Conservation (phyloP, 2,329 filamentous ascomycete genomes). For the Aureobasidium namibiae region DNA sequence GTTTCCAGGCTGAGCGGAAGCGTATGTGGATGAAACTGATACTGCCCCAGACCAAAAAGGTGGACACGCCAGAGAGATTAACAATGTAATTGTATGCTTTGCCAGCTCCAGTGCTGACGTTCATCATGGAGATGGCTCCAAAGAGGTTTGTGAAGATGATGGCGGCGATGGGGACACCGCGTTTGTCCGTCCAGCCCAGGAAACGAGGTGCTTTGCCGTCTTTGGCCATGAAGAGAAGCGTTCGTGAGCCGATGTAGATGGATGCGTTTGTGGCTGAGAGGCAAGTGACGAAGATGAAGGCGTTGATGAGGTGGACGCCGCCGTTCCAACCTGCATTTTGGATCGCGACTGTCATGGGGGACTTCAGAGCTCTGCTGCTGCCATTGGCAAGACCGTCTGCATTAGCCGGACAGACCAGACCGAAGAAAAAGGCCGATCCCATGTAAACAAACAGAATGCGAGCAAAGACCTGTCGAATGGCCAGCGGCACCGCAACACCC, state of each 20-base stretch:
- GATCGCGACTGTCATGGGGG: slow-evolving; percentile 66
- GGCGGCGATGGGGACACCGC: slow-evolving; percentile 53
- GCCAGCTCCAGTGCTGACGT: slow-evolving; percentile 57
- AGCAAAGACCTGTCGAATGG: slow-evolving; percentile 26
- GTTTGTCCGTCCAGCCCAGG: slow-evolving; percentile 57
- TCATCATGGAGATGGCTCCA: slow-evolving; percentile 68
- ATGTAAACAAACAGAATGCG: slow-evolving; percentile 50
- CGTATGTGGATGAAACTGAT: slow-evolving; percentile 66
- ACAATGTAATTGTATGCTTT: slow-evolving; percentile 55
- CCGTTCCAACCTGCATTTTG: slow-evolving; percentile 65
- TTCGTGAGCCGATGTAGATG: slow-evolving; percentile 70
- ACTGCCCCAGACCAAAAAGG: slow-evolving; percentile 63
- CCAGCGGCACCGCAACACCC: slow-evolving; percentile 31
- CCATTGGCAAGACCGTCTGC: slow-evolving; percentile 55
- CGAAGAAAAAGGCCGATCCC: slow-evolving; percentile 66
- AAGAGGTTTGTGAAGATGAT: slow-evolving; percentile 62
- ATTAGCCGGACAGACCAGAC: slow-evolving; percentile 64
- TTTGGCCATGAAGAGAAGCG: slow-evolving; percentile 67
- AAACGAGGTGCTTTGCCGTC: slow-evolving; percentile 62
- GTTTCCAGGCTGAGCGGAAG: slow-evolving; percentile 56
- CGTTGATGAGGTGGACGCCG: slow-evolving; percentile 70
- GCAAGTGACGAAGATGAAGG: slow-evolving; percentile 66
- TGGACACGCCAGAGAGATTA: slow-evolving; percentile 61
- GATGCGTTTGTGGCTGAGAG: slow-evolving; percentile 65
- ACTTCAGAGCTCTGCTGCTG: slow-evolving; percentile 55